These are phyloP conservation scores for Dothideomycetidae sp. DNA, from an alignment of 2,329 filamentous ascomycete species.

Conservation along the genomic window DNA sequence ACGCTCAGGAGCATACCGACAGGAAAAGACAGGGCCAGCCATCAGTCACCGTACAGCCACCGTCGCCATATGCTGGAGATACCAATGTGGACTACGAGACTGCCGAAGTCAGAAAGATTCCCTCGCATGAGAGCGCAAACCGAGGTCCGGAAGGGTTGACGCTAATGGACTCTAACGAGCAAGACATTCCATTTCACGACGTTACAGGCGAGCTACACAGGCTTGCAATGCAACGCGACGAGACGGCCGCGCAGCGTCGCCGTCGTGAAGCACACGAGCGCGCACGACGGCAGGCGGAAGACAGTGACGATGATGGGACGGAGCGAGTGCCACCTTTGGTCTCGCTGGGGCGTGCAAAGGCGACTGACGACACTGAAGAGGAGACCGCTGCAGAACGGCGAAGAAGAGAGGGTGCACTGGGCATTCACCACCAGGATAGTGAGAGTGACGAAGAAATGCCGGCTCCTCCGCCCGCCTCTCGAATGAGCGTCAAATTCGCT, in stretches of 20 bases:
- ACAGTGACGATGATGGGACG: constrained; percentile 27
- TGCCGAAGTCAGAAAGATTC: constrained; percentile 10
- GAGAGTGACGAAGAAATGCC: constrained; percentile 39
- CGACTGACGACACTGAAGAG: constrained; percentile 28
- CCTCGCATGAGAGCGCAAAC: constrained; percentile 8
- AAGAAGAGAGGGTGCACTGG: constrained; percentile 59
- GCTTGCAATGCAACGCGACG: constrained; percentile 13
- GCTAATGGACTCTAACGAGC: constrained; percentile 31
- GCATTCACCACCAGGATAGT: constrained; percentile 36
- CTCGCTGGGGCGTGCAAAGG: constrained; percentile 10
- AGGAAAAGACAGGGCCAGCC: constrained; percentile 1
- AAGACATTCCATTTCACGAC: constrained; percentile 35
- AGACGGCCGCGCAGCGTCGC: constrained; percentile 30
- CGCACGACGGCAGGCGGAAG: constrained; percentile 17
- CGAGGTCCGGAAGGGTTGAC: constrained; percentile 24
- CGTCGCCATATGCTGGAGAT: constrained; percentile 10
- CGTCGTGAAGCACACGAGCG: constrained; percentile 24
- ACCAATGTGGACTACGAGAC: constrained; percentile 2
- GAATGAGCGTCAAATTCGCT: constrained; percentile 12
- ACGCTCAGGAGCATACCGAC: constrained; percentile 19
- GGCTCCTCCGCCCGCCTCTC: constrained; percentile 38
- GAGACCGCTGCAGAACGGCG: constrained; percentile 65
- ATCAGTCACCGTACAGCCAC: constrained; percentile 6
- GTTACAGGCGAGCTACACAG: constrained; percentile 21
- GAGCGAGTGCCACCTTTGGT: constrained; percentile 22